Conservation (phyloP, 257 asterid genomes). For the Nicotiana obtusifolia region DNA sequence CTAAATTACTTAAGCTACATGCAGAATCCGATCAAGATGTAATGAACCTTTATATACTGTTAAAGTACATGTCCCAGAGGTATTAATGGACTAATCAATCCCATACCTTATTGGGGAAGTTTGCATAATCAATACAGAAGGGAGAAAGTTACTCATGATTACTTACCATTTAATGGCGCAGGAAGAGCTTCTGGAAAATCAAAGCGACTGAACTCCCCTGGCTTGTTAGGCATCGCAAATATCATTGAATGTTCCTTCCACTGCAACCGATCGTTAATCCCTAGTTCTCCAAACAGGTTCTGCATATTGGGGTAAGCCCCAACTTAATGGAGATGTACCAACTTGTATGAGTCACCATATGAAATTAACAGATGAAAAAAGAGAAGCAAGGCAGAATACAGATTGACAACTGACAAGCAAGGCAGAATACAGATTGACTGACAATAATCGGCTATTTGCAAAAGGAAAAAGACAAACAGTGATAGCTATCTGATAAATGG, state of each 20-base stretch:
- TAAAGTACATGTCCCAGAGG: background rate
- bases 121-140: background rate
- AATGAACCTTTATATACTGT: background rate
- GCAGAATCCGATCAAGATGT: background rate
- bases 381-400: background rate
- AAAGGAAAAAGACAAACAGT: background rate
- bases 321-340: constrained; percentile 53
- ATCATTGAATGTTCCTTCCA: constrained; percentile 99
- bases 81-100: background rate
- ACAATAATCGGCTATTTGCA: background rate
- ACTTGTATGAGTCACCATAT: constrained; percentile 15
- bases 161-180: constrained; percentile 83
- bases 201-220: constrained; percentile 94
- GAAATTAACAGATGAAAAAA: background rate
- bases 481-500: background rate
- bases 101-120: background rate
- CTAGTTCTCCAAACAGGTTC: constrained; percentile 97
- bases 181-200: constrained; percentile 86
- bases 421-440: background rate
- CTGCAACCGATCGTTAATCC: constrained; percentile 84
- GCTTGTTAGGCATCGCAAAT: constrained; percentile 96
- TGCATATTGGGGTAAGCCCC: constrained; percentile 99
- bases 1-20: background rate
- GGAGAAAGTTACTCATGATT: background rate
- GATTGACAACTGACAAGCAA: too few species aligned